Base-by-base conservation (phyloP, 192 early-diverging fungal species). In the Lobulomyces angularis region DNA sequence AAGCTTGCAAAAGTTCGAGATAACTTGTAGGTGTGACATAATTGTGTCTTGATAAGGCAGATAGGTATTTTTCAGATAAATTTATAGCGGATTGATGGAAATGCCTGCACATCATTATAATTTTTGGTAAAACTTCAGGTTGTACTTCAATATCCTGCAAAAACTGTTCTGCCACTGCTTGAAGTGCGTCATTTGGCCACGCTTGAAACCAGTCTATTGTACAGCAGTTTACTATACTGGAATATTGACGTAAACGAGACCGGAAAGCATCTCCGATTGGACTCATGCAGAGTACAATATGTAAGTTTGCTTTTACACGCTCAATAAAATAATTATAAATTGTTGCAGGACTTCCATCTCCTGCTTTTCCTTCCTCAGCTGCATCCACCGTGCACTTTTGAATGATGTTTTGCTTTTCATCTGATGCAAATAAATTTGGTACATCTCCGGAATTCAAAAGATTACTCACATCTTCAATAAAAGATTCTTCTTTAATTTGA, bases 141-240 rank as follows among this genome's bases (percentile, higher is more conserved):
- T 26, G 9, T 3, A 70, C 58, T 9, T 75, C 69, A 14, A 69
- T 38, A 5, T 75, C 74, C 33, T 43, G 45, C 17, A 77, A 57
- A 44, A 72, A 77, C 39, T 76, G 59, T 37, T 62, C 52, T 1
- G 74, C 74, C 17, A 77, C 74, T 12, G 71, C 71, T 45, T 71
- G 65, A 31, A 77, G 35, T 0, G 74, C 74, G 48, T 77, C 74
- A 50, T 76, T 66, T 12, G 74, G 74, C 74, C 74, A 77, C 17
- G 66, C 67, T 41, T 75, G 71, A 56, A 77, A 77, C 68, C 71
- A 77, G 44, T 77, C 72, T 40, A 77, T 77, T 0, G 74, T 77
- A 40, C 71, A 76, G 49, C 74, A 77, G 39, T 77, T 77, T 35
- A 75, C 69, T 38, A 77, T 51, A 3, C 67, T 62, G 3, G 74